Base-by-base conservation (phyloP, 495 filamentous ascomycete species). In the Articulospora tetracladia region DNA sequence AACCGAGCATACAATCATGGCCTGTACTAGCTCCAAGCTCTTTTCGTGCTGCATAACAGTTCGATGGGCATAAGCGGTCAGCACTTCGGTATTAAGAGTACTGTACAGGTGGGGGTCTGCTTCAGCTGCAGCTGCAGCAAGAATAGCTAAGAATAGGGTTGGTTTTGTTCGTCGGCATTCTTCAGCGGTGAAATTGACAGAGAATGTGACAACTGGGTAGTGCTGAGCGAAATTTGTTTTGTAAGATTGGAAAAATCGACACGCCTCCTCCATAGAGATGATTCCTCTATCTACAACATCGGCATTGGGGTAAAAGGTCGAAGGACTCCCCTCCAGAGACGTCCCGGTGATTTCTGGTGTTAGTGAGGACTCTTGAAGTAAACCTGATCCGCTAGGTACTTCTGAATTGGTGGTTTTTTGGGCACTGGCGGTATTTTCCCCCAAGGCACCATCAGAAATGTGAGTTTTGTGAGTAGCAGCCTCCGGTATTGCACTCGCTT, bases 21-120 rank as follows among this genome's bases (percentile, higher is more conserved):
- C 73, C 55, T 83, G 79, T 17, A 83, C 74, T 36, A 83, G 59
- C 59, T 82, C 79, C 41, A 82, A 58, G n/a, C 75, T 79, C 64
- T 83, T 82, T 46, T 82, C 76, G 19, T 77, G 73, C 24, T 77
- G 68, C 59, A 82, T 72, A 49, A 82, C 73, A 55, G 76, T 77
- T 36, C 70, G 67, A 23, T 77, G 71, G 11, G 80, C 75, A 66
- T 80, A 81, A 3, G 76, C 65, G 36, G 70, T 70, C 8, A 80
- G 62, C 55, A 80, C 68, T 58, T 83, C 77, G 6, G 70, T 72
- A 63, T 80, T 78, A 7, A 83, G 68, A 25, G 71, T 61, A 8
- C 68, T 72, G 24, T 76, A 77, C 8, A 83, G 65, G 0, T 69
- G 61, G 1, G 70, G 66, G 57, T 82, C 73, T 0, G 76, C 58